Conservation (phyloP, 257 asterid genomes). For the Solanum pennellii region DNA sequence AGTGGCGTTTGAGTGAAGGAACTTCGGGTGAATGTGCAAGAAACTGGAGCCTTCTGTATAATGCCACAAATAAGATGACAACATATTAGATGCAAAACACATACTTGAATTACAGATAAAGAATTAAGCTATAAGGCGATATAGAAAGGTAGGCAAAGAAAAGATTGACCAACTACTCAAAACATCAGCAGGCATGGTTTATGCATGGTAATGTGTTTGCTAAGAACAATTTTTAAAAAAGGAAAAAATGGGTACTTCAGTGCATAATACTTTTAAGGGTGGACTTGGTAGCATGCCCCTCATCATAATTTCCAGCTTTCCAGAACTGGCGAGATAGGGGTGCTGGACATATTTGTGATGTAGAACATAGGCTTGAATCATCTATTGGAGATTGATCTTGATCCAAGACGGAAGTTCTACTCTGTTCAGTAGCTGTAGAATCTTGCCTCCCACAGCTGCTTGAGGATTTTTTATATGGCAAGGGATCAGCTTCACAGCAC, state of each 20-base stretch:
- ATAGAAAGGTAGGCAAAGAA: neutral
- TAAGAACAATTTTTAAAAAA: neutral
- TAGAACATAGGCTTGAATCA: constrained; percentile 60
- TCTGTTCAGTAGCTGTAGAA: constrained; percentile 26
- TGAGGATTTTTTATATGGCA: constrained; percentile 1
- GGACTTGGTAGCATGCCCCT: constrained; percentile 37
- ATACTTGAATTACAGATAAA: neutral
- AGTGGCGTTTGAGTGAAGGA: constrained; percentile 95
- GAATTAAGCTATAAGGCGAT: neutral
- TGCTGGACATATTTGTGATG: constrained; percentile 64
- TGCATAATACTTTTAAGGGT: constrained; percentile 43
- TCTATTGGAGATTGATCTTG: constrained; percentile 29
- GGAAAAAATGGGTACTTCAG: neutral
- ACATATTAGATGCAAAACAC: neutral
- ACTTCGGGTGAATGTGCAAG: constrained; percentile 84
- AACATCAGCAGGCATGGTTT: neutral
- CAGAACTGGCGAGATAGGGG: constrained; percentile 90
- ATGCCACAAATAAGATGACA: neutral
- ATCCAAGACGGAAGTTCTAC: constrained; percentile 20
- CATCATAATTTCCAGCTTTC: constrained; percentile 86
- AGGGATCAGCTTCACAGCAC: constrained; percentile 6
- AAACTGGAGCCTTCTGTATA: constrained; percentile 63
- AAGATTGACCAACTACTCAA: neutral
- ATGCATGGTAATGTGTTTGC: neutral
- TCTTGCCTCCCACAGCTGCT: constrained; percentile 15